Percentiles rank a stretch among this genome's conserved stretches.
phyloP scores from a whole-genome alignment of 495 filamentous ascomycete genomes.

The Talaromyces thailandensis region DNA sequence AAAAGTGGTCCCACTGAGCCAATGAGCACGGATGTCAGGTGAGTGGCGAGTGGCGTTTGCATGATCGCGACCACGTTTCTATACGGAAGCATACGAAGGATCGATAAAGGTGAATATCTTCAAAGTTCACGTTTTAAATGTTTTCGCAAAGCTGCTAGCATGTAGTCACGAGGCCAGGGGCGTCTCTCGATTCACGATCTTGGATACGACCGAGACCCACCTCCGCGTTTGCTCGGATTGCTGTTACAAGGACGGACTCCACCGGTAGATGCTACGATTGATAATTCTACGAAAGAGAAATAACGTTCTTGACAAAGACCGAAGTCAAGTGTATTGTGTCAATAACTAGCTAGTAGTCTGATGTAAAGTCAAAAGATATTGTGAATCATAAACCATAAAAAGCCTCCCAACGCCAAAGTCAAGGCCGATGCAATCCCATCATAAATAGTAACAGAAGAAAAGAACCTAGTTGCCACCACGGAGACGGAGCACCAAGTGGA shows the following conservation, averaged over 20 bases:
- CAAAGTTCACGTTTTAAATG: not conserved
- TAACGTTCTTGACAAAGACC: not conserved
- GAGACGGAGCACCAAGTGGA: slow-evolving; percentile 80
- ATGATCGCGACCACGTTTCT: not conserved
- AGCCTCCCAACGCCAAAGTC: slow-evolving; percentile 35
- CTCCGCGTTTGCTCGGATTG: not conserved
- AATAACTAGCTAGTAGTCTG: not conserved
- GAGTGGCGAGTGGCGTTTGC: slow-evolving; percentile 4
- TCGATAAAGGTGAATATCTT: not conserved
- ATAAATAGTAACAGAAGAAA: not conserved
- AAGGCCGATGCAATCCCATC: slow-evolving; percentile 7
- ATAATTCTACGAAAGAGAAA: not conserved
- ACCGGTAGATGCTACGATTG: not conserved
- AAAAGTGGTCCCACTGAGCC: not conserved
- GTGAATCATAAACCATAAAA: slow-evolving; percentile 9
- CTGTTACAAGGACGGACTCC: not conserved
- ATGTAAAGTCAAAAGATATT: slow-evolving; percentile 13
- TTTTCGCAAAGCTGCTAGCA: too few species aligned
- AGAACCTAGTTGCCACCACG: slow-evolving; percentile 38
- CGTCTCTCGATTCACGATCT: not conserved
- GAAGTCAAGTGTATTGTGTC: slow-evolving; percentile 12
- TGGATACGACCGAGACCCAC: not conserved
- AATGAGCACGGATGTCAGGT: slow-evolving; percentile 1
- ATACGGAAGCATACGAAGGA: not conserved
- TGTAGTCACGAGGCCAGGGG: not conserved